Evolutionary conservation across 148 eudicot species (phyloP).

Genomic region (Polygonum aviculare): DNA sequence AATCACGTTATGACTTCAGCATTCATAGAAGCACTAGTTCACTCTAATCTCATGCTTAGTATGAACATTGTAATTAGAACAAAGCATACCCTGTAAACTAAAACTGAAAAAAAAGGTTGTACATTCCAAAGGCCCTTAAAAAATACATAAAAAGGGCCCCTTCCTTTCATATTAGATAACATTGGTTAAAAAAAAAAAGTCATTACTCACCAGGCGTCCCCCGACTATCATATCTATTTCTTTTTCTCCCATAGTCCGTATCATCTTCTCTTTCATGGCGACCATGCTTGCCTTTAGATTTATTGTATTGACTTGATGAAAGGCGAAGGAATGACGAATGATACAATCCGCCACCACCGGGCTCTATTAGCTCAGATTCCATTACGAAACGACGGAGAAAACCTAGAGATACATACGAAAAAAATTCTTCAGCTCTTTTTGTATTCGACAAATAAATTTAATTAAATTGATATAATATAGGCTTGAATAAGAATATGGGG

Average conservation of each 20-base stretch:
- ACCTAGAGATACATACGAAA: too few relatives aligned
- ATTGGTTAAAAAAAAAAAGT: background rate
- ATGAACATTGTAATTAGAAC: background rate
- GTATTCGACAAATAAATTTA: too few relatives aligned
- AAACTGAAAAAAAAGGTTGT: background rate
- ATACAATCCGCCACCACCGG: constrained; percentile 66
- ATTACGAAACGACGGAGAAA: too few relatives aligned
- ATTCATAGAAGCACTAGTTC: background rate
- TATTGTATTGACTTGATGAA: constrained; percentile 28
- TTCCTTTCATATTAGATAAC: background rate
- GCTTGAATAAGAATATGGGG: too few relatives aligned
- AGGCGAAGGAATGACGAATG: background rate
- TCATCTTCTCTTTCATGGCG: constrained; percentile 35
- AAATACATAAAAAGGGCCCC: too few relatives aligned
- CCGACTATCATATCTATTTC: constrained; percentile 51
- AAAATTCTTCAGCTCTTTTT: too few relatives aligned
- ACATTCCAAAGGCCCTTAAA: background rate
- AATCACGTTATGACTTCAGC: background rate
- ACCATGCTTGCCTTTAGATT: constrained; percentile 21
- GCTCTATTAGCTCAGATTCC: background rate
- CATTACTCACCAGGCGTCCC: constrained; percentile 58
- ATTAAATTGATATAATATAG: too few relatives aligned
- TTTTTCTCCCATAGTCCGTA: constrained; percentile 42
- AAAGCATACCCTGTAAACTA: background rate
- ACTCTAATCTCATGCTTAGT: background rate